phyloP scores from a whole-genome alignment of 129 eudicot genomes.

The Calendula officinalis region DNA sequence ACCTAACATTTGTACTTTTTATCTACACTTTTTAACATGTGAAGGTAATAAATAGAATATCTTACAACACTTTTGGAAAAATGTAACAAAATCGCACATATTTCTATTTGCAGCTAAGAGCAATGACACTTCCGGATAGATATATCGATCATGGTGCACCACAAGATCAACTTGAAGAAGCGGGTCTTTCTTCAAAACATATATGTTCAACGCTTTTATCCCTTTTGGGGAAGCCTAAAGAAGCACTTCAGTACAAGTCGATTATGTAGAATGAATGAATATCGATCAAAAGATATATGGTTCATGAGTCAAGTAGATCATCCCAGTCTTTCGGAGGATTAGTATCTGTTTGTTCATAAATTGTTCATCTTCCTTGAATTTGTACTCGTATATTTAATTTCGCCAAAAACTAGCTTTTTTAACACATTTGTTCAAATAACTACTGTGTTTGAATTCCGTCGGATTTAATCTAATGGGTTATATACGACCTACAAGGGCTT shows the following conservation, averaged over 20 bases:
- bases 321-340: not conserved
- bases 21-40: too few relatives aligned
- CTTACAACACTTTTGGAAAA: too few relatives aligned
- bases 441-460: too few relatives aligned
- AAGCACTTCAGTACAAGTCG: conserved; percentile 46
- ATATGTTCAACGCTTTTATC: conserved; percentile 68
- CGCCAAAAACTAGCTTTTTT: too few relatives aligned
- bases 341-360: conserved; percentile 6
- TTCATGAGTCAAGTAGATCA: not conserved
- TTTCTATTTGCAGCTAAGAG: conserved; percentile 54
- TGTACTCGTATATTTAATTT: too few relatives aligned
- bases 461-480: too few relatives aligned
- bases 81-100: too few relatives aligned
- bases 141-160: conserved; percentile 81
- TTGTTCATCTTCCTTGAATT: too few relatives aligned
- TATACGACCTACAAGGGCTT: too few relatives aligned
- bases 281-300: not conserved
- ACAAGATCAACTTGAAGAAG: conserved; percentile 73
- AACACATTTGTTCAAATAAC: too few relatives aligned
- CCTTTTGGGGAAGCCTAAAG: conserved; percentile 66
- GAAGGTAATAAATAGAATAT: too few relatives aligned
- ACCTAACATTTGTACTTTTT: too few relatives aligned
- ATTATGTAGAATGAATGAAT: conserved; percentile 20
- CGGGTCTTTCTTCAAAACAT: conserved; percentile 73
- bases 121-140: conserved; percentile 79